phyloP scores from a whole-genome alignment of 768 basidiomycete species.

The Psilocybe tampanensis region DNA sequence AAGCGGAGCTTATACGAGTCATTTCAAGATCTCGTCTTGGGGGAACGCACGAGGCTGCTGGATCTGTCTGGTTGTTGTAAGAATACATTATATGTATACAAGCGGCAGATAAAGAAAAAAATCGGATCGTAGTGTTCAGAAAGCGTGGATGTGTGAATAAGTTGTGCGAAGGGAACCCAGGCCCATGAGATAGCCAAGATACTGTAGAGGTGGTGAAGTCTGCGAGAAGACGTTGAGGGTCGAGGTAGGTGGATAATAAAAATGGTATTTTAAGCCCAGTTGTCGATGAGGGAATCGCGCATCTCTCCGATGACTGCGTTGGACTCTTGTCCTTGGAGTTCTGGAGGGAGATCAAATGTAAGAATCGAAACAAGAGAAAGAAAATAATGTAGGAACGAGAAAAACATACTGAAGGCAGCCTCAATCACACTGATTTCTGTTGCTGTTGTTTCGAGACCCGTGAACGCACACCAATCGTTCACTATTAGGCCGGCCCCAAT shows the following conservation, averaged over 20 bases:
- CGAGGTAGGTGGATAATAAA: no score
- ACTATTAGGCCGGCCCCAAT: conserved; percentile 97
- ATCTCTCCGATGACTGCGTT: conserved; percentile 88
- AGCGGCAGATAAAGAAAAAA: neutral
- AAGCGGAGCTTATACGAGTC: no score
- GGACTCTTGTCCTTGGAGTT: conserved; percentile 83
- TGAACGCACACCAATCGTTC: conserved; percentile 99
- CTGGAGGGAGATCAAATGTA: conserved; percentile 40
- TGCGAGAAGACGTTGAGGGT: neutral
- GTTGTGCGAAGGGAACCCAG: conserved; percentile 5
- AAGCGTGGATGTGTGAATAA: neutral
- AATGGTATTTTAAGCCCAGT: conserved; percentile 68
- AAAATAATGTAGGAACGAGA: neutral
- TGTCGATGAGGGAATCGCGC: conserved; percentile 89
- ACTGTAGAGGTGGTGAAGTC: neutral
- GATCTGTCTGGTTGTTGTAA: conserved; percentile 11
- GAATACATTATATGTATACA: conserved; percentile 20
- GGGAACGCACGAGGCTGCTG: neutral
- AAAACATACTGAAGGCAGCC: conserved; percentile 87
- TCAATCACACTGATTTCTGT: conserved; percentile 99
- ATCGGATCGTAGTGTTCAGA: neutral
- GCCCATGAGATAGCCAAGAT: neutral
- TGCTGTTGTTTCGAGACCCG: conserved; percentile 99
- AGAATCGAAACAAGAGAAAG: neutral
- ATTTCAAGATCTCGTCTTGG: no score